Percentiles rank a stretch among this genome's conserved stretches.
phyloP scores from a whole-genome alignment of 371 early-diverging fungal genomes.

The Rhizopus stolonifer region DNA sequence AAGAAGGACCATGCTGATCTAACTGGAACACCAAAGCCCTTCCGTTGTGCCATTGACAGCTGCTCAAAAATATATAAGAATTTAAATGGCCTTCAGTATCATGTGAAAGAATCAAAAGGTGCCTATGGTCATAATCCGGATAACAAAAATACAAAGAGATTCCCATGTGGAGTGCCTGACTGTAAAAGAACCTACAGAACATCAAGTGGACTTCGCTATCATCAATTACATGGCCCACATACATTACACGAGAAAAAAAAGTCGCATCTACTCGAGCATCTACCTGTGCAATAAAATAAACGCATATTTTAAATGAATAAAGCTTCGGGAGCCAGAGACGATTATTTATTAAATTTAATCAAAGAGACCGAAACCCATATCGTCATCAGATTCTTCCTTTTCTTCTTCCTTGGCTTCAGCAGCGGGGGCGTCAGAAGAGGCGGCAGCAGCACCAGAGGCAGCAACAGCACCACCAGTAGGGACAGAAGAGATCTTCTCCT shows the following conservation, averaged over 20 bases:
- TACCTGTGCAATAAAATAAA: slow-evolving; percentile 4
- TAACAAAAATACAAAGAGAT: not conserved
- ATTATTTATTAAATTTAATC: slow-evolving; percentile 16
- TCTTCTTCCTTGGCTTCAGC: slow-evolving; percentile 68
- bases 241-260: not conserved
- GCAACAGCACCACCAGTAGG: slow-evolving; percentile 85
- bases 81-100: slow-evolving; percentile 89
- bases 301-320: slow-evolving; percentile 2
- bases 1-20: slow-evolving; percentile 56
- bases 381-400: slow-evolving; percentile 89
- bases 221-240: slow-evolving; percentile 23
- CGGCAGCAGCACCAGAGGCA: slow-evolving; percentile 53
- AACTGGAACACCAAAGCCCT: slow-evolving; percentile 55
- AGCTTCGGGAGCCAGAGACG: not conserved
- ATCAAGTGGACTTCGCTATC: slow-evolving; percentile 32
- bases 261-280: not conserved
- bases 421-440: slow-evolving; percentile 44
- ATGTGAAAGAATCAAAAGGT: slow-evolving; percentile 67
- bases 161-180: slow-evolving; percentile 21
- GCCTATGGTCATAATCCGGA: slow-evolving; percentile 21
- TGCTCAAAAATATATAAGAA: slow-evolving; percentile 90
- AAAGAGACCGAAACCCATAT: slow-evolving; percentile 77
- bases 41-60: slow-evolving; percentile 71
- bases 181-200: slow-evolving; percentile 40
- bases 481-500: slow-evolving; percentile 88